Base-by-base conservation (phyloP, 306 rosid genomes). In the Nissolia schottii region DNA sequence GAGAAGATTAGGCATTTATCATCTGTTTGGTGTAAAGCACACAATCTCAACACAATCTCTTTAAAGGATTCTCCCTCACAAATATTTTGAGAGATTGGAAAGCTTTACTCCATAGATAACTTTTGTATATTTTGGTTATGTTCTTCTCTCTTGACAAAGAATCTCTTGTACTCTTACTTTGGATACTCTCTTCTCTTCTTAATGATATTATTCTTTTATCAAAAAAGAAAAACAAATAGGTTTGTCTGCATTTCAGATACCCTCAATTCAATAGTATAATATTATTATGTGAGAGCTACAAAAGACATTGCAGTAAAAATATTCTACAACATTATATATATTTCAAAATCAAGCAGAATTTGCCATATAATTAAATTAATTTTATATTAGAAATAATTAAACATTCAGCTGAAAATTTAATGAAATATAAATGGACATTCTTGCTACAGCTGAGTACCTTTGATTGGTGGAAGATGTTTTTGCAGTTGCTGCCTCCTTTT, bases 401-500 rank as follows among this genome's bases (percentile, higher is more conserved):
- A 25, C 16, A 54, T n/a, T 45, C 11, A 46, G 46, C 54, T 51
- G 6, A 51, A 29, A 59, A 32, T 46, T 31, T 46, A 55, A 25
- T 41, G 57, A 67, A 20, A 10, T 34, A 12, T 50, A 62, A 27
- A 60, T 23, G 1, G 28, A 45, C 14, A 61, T 31, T 43, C 40
- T 23, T 38, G 12, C 53, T 67, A 67, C 45, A 45, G 41, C 37
- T 37, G 34, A 40, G 76, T 79, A 94, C 96, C 98, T 89, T 77
- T 77, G 85, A 87, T 77, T 56, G 40, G 81, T 35, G 50, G 58
- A 66, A 45, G 87, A 11, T 54, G 72, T 68, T 67, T 79, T 81
- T 7, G 76, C 66, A 65, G 84, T 77, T 29, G 68, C 24, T 62
- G 88, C 90, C 74, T 83, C 95, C 81, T 93, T 90, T 80, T 84